Base-by-base conservation (phyloP, 768 basidiomycete species). In the Tephrocybe rancida region DNA sequence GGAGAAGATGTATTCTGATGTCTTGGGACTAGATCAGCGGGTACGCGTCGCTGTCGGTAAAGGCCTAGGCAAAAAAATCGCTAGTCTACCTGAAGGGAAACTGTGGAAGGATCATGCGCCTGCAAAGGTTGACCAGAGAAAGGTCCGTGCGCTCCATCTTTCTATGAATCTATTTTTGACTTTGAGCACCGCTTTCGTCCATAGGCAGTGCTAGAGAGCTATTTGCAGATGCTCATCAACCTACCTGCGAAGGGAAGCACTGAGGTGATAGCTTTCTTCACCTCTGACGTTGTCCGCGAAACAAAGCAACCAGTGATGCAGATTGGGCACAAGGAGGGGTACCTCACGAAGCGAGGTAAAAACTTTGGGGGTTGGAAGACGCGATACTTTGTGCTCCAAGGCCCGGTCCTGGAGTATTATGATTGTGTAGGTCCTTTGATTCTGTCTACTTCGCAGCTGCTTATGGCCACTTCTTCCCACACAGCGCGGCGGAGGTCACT, bases 281-380 rank as follows among this genome's bases (percentile, higher is more conserved):
- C 89, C 25, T 90, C 91, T 5, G 95, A 96, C 65, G 80, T 96
- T 49, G 82, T 95, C 30, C 85, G 85, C 29, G 86, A 87, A 58
- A 75, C 86, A 41, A 84, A 83, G 67, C 84, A 86, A 56, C 88
- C 90, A 2, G 90, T 90, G 18, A 83, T 83, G 74, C 88, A 90
- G 64, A 79, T 79, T 1, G 90, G 90, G 24, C 86, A 95, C 73
- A 97, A 96, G 70, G 92, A 96, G 69, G 96, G 95, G 14, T 96
- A 96, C 67, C 75, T 97, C 30, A 98, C 96, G 18, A 98, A 98
- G 73, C 82, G 94, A 53, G 95, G 95, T 19, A 94, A 98, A 76
- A 97, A 93, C 64, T 98, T 98, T 71, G 97, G 97, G 41, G 95
- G 96, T 2, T 95, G 93, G 96, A 95, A 96, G 67, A 93, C 93